Percentiles rank a stretch among this genome's conserved stretches.
phyloP scores from a whole-genome alignment of 306 rosid species.

The Cyamopsis tetragonoloba region DNA sequence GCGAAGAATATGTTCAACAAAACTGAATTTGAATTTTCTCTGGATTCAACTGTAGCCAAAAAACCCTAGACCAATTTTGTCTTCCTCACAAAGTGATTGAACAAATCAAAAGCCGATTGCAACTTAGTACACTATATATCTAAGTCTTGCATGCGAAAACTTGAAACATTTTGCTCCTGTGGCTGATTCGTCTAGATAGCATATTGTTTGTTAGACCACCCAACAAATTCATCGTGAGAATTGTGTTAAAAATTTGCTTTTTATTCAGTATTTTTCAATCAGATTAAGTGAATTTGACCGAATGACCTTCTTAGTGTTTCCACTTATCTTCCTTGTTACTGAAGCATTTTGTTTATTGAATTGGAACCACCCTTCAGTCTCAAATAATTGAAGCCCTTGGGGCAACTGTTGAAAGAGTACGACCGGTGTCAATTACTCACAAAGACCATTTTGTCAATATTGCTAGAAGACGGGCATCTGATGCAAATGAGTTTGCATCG shows the following conservation, averaged over 20 bases:
- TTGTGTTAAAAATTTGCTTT: background rate
- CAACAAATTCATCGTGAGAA: background rate
- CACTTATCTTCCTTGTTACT: background rate
- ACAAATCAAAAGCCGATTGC: background rate
- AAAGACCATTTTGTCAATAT: constrained; percentile 84
- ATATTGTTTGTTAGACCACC: background rate
- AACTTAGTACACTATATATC: background rate
- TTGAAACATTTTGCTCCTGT: background rate
- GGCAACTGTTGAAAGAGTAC: constrained; percentile 86
- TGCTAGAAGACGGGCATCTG: constrained; percentile 71
- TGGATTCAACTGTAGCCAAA: background rate
- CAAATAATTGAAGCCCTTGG: constrained; percentile 81
- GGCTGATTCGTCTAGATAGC: background rate
- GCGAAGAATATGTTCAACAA: background rate
- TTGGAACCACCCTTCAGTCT: constrained; percentile 47
- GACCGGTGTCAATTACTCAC: constrained; percentile 91
- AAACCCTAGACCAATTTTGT: background rate
- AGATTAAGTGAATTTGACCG: background rate
- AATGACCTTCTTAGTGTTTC: background rate
- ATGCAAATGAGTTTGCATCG: constrained; percentile 64
- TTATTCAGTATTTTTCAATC: background rate
- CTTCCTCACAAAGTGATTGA: constrained; percentile 7
- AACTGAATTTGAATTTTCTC: background rate
- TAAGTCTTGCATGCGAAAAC: background rate
- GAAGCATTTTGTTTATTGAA: background rate